These are phyloP conservation scores for Paecilomyces sp. DNA, from an alignment of 2,329 filamentous ascomycete species.

Conservation along the genomic window DNA sequence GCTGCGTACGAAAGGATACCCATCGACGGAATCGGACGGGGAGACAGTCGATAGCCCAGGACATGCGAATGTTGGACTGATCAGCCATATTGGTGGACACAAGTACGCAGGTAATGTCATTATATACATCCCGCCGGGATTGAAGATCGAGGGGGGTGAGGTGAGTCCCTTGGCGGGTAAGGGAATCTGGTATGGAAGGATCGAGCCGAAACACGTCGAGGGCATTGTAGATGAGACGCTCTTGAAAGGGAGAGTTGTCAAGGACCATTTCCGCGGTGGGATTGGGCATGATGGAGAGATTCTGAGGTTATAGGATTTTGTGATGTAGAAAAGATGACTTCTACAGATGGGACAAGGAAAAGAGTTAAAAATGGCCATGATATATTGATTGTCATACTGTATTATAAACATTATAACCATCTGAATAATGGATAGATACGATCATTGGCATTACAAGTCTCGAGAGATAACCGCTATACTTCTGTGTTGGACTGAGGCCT, in stretches of 20 bases:
- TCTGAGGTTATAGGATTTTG: conserved; percentile 47
- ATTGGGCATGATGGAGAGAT: conserved; percentile 70
- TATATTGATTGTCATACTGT: neutral
- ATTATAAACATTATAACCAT: too few species aligned
- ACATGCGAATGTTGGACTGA: conserved; percentile 34
- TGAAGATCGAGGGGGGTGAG: conserved; percentile 13
- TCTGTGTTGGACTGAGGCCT: too few species aligned
- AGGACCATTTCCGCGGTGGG: conserved; percentile 74
- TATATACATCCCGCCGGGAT: conserved; percentile 55
- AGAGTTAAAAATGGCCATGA: neutral
- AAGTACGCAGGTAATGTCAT: conserved; percentile 94
- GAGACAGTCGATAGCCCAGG: conserved; percentile 18
- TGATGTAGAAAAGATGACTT: neutral
- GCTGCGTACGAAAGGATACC: conserved; percentile 22
- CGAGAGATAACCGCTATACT: too few species aligned
- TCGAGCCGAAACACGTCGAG: conserved; percentile 80
- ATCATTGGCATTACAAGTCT: too few species aligned
- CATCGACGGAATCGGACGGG: conserved; percentile 10
- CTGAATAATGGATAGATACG: too few species aligned
- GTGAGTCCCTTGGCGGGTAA: conserved; percentile 30
- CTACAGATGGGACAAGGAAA: neutral
- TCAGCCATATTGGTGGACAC: conserved; percentile 89
- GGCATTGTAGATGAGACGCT: conserved; percentile 83
- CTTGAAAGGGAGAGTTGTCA: conserved; percentile 77
- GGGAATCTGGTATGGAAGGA: conserved; percentile 76